Evolutionary conservation across 148 eudicot species (phyloP), one percentile per base, ranked within the genome.

Genomic region (Chenopodium album): DNA sequence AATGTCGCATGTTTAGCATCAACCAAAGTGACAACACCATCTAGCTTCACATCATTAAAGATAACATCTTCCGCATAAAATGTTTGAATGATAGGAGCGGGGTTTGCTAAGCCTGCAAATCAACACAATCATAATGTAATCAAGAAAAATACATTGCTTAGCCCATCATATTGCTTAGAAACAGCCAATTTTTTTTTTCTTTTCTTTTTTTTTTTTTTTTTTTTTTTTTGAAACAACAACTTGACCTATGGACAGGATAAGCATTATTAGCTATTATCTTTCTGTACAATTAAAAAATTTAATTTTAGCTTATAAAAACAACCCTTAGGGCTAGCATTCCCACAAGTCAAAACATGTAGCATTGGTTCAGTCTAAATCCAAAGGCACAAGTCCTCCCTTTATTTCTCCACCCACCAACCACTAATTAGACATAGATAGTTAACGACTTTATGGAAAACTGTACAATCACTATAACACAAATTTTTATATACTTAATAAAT

Each of bases 21-120:
- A 62, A 97, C 99, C 81, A 97, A 90, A 52, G 99, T 97, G 78
- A 97, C 97, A 71, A 97, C 99, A 73, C 99, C 99, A 86, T 97
- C 99, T 79, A 97, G 85, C 82, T 92, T 97, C 63, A 97, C 98
- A 46, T 86, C 95, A 59, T 97, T 87, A 80, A 91, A 97, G 63
- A 97, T 73, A 82, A 87, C 86, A 81, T 97, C 99, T 85, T 97
- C 99, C 3, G 99, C 97, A 88, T 97, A 97, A 86, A 97, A 97
- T 67, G 99, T 97, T 87, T 97, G 98, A 85, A 97, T 97, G 62
- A 97, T 94, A 83, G 99, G 99, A 4, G 99, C 95, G 28, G 99
- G 99, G 87, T 97, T 97, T 79, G 99, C 99, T 66, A 97, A 83
- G 78, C 99, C 99, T 97, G 88, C 76, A 88, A 47, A 63, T 50